These are phyloP conservation scores for Conticribra guillardii DNA, from an alignment of 108 stramenopile genomes.

Conservation along the genomic window DNA sequence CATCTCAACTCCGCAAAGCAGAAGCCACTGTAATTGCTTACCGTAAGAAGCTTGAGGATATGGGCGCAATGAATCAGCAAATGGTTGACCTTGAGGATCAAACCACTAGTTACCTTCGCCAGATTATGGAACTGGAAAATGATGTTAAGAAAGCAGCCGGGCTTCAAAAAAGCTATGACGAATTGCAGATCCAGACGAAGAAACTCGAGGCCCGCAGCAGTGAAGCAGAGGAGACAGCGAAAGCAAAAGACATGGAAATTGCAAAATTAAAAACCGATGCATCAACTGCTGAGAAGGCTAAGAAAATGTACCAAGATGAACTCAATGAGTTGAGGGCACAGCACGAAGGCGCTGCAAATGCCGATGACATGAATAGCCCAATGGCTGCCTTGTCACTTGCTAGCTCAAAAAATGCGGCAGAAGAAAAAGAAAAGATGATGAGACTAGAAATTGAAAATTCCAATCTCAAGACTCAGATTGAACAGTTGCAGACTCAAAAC, in stretches of 20 bases:
- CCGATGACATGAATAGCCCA: slow-evolving; percentile 25
- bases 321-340: slow-evolving; percentile 76
- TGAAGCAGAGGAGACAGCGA: slow-evolving; percentile 47
- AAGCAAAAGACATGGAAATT: slow-evolving; percentile 63
- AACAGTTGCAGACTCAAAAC: slow-evolving; percentile 42
- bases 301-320: slow-evolving; percentile 83
- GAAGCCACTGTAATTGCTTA: slow-evolving; percentile 82
- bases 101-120: slow-evolving; percentile 72
- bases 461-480: slow-evolving; percentile 68
- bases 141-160: slow-evolving; percentile 74
- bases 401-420: slow-evolving; percentile 29
- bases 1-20: slow-evolving; percentile 74
- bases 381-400: slow-evolving; percentile 40
- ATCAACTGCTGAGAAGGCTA: slow-evolving; percentile 69
- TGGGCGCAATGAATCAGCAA: slow-evolving; percentile 79
- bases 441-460: slow-evolving; percentile 82
- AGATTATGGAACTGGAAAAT: slow-evolving; percentile 83
- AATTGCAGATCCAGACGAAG: slow-evolving; percentile 50
- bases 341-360: slow-evolving; percentile 55
- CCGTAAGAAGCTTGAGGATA: slow-evolving; percentile 78
- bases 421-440: slow-evolving; percentile 65
- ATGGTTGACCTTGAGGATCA: slow-evolving; percentile 83
- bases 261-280: slow-evolving; percentile 66
- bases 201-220: slow-evolving; percentile 50
- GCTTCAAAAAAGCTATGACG: slow-evolving; percentile 65